Evolutionary conservation across 495 filamentous ascomycete species (phyloP), one percentile per base, ranked within the genome.

Genomic region (Bombardia bombarda): DNA sequence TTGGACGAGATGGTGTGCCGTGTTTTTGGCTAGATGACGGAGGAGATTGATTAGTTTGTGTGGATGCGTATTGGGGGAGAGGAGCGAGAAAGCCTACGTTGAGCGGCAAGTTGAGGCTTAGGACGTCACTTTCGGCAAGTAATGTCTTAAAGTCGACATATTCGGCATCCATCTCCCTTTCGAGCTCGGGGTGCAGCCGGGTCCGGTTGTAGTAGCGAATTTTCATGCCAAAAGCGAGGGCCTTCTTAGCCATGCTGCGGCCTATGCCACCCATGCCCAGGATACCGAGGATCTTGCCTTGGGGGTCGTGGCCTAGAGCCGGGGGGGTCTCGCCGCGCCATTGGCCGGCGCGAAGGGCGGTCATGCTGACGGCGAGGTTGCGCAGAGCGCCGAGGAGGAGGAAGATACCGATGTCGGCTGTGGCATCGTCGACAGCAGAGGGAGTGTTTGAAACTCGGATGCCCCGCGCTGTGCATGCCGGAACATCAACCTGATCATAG

Each of bases 231-330:
- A 85, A 79, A 7, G 70, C 75, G 47, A 66, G 63, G 0, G 73
- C 78, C 58, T 67, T 65, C 12, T 52, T 47, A 2, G 67, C 69
- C 47, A 71, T 53, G 13, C 66, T 65, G 3, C 76, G 68, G 1
- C 88, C 88, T 39, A 95, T 95, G 0, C 87, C 87, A 7, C 88
- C 88, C 84, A 94, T 90, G 7, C 88, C 88, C 28, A 95, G 55
- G 43, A 94, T 86, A 2, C 87, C 87, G 0, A 93, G 71, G 1
- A 73, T 66, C 57, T 90, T 89, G 12, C 74, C 76, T 45, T 79
- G 66, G 7, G 87, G 87, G 56, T 88, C 84, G 43, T 76, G 78
- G 32, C 81, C 80, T 32, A 83, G 61, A 31, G 46, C 40, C 1
- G 63, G 61, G 13, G 34, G 38, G 0, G 23, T 18, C 6, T 22